Evolutionary conservation across 306 rosid genomes (phyloP).

Genomic region (Elaeagnus macrophylla): DNA sequence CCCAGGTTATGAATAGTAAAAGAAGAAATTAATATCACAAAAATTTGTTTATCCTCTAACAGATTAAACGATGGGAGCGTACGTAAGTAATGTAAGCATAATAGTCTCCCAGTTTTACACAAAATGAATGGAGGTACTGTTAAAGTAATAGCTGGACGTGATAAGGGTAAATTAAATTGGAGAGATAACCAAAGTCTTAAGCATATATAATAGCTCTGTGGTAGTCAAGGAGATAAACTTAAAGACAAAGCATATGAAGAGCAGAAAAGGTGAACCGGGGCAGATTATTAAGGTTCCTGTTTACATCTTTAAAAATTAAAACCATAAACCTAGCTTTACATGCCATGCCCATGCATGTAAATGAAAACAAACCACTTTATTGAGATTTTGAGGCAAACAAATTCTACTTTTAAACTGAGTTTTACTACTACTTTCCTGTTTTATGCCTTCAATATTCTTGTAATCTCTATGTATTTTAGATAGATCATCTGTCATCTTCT

Average conservation of each 20-base stretch:
- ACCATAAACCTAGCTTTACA: too few species aligned
- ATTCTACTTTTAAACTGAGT: too few species aligned
- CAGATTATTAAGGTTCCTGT: slow-evolving; percentile 65
- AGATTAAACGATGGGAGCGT: slow-evolving; percentile 90
- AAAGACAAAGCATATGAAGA: slow-evolving; percentile 89
- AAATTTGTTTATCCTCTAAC: slow-evolving; percentile 24
- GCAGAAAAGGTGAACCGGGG: slow-evolving; percentile 77
- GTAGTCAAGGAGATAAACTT: slow-evolving; percentile 61
- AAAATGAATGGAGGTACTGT: slow-evolving; percentile 94
- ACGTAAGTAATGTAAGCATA: slow-evolving; percentile 87
- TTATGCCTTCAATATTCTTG: too few species aligned
- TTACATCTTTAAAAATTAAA: slow-evolving; percentile 10
- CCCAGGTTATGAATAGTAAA: too few species aligned
- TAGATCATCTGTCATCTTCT: too few species aligned
- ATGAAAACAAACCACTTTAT: too few species aligned
- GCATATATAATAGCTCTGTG: slow-evolving; percentile 77
- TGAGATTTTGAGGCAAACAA: too few species aligned
- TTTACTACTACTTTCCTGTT: too few species aligned
- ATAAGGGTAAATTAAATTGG: slow-evolving; percentile 85
- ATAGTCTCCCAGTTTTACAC: slow-evolving; percentile 78
- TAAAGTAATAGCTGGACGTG: slow-evolving; percentile 78
- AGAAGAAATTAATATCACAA: slow-evolving; percentile 9
- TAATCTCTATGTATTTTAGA: too few species aligned
- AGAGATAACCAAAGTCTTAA: slow-evolving; percentile 52
- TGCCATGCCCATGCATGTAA: too few species aligned